Conservation (phyloP, 75 land plant genomes). For the Cryptomeria japonica region DNA sequence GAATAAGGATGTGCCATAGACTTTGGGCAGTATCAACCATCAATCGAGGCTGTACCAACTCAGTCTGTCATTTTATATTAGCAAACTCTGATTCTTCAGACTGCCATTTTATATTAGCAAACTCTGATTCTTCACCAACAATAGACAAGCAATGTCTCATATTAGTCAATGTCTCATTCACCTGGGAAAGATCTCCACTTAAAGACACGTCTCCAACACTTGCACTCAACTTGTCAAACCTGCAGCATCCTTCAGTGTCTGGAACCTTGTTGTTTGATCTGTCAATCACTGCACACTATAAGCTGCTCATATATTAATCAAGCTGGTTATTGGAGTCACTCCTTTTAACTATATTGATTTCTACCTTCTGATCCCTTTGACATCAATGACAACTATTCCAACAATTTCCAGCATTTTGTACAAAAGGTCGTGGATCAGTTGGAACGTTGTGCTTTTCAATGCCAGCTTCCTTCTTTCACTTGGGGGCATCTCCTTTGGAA, state of each 20-base stretch:
- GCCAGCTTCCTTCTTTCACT: no score
- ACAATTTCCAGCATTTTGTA: no score
- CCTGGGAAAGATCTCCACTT: constrained; percentile 91
- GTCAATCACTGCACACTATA: no score
- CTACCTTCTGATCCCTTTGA: no score
- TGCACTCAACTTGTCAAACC: constrained; percentile 91
- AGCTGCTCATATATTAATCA: no score
- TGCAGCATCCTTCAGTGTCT: constrained; percentile 80
- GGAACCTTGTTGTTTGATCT: no score
- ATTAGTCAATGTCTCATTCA: constrained; percentile 90
- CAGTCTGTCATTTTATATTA: constrained; percentile 82
- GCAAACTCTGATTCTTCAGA: constrained; percentile 90
- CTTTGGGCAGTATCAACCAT: constrained; percentile 85
- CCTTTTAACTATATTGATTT: no score
- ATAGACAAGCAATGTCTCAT: constrained; percentile 97
- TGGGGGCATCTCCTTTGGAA: no score
- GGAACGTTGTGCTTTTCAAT: no score
- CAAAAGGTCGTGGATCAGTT: no score
- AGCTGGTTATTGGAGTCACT: no score
- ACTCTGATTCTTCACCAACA: constrained; percentile 99
- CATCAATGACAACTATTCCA: no score
- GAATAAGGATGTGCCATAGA: constrained; percentile 70
- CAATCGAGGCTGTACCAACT: constrained; percentile 89
- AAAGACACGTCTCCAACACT: constrained; percentile 96
- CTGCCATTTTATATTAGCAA: constrained; percentile 94